Conservation (phyloP, 306 rosid species). For the Casuarina cunninghamiana region DNA sequence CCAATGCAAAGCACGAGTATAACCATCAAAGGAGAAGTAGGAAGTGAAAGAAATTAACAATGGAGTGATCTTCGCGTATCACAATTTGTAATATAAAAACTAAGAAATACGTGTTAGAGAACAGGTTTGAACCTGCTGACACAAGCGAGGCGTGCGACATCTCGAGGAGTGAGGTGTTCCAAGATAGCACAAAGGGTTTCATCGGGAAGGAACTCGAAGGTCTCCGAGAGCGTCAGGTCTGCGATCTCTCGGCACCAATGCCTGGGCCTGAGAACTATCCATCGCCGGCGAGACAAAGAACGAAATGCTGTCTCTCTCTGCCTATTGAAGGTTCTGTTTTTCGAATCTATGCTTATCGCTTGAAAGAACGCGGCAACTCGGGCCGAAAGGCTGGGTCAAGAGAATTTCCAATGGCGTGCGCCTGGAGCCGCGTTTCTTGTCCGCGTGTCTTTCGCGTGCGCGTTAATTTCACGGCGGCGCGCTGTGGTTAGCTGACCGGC, state of each 20-base stretch:
- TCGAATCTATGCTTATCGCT: background rate
- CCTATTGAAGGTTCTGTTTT: background rate
- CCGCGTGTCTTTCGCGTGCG: slow-evolving; percentile 16
- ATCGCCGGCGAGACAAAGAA: slow-evolving; percentile 21
- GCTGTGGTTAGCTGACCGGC: background rate
- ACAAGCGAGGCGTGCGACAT: slow-evolving; percentile 75
- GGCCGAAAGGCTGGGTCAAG: background rate
- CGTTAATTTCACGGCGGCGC: slow-evolving; percentile 18
- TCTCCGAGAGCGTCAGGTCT: slow-evolving; percentile 76
- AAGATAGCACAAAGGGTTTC: slow-evolving; percentile 70
- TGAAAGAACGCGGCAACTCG: background rate
- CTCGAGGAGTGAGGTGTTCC: slow-evolving; percentile 69
- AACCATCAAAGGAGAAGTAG: background rate
- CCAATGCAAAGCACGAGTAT: background rate
- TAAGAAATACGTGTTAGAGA: background rate
- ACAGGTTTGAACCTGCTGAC: slow-evolving; percentile 70
- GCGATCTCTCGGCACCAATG: slow-evolving; percentile 53
- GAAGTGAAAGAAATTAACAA: background rate
- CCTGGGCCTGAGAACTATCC: slow-evolving; percentile 38
- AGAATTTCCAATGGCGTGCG: slow-evolving; percentile 7
- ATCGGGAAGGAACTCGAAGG: slow-evolving; percentile 75
- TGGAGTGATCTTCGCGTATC: background rate
- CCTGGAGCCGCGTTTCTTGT: slow-evolving; percentile 8
- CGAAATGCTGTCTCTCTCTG: background rate
- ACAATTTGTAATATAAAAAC: background rate